Evolutionary conservation across 768 basidiomycete genomes (phyloP), one percentile per base, ranked within the genome.

Genomic region (Cystobasidium ongulense): DNA sequence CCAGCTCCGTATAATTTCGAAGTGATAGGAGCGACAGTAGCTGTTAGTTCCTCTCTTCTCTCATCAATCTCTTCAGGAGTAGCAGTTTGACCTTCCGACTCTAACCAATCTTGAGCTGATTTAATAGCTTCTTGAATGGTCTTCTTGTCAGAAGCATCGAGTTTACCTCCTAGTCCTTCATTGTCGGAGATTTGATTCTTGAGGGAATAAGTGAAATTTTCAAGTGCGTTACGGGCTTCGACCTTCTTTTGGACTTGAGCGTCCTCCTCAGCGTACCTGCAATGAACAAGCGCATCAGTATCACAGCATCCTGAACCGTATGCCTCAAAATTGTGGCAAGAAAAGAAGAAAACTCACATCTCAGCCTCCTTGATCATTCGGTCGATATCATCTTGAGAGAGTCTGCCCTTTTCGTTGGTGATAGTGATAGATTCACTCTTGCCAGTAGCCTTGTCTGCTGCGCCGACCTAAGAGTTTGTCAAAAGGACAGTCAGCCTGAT

Each of bases 341-440:
- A 39, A 7, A 17, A 7, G 39, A 39, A 7, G 39, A 39, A 39
- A 0, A 89, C 89, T 77, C 90, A 94, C 79, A 92, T 88, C 85
- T 97, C 92, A 2, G 92, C 92, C 78, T 96, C 93, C 35, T 84
- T 86, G 71, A 96, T 90, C 93, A 95, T 96, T 75, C 92, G 90
- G 80, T 96, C 93, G 75, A 96, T 95, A 75, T 43, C 71, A 15
- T 73, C 53, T 79, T 82, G 88, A 59, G 84, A 86, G 27, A 92
- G 87, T 83, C 94, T 90, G 54, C 91, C 92, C 84, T 93, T 94
- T 82, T 95, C 92, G 83, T 96, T 96, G 78, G 87, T 93, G 83
- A 96, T 97, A 43, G 91, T 93, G 82, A 35, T 62, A 52, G 8
- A 67, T 52, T 39, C 35, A 0, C 7, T 85, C 86, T 83, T 80